phyloP scores from a whole-genome alignment of 2,329 filamentous ascomycete genomes.

The Fusarium mexicanum region DNA sequence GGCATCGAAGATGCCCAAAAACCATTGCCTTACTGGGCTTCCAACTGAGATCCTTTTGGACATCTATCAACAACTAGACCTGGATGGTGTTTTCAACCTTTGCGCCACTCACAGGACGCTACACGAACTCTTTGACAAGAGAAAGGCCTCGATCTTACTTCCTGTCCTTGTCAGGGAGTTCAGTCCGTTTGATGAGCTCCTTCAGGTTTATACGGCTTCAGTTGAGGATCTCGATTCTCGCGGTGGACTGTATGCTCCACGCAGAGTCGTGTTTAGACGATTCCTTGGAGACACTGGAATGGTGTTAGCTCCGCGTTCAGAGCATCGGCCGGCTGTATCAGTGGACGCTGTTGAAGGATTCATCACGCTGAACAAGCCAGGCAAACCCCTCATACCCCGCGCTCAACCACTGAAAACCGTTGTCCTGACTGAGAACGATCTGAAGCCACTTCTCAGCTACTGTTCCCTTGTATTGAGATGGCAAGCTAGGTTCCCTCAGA shows the following conservation, averaged over 20 bases:
- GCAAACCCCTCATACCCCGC: conserved; percentile 17
- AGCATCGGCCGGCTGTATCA: conserved; percentile 4
- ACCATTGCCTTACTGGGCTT: conserved; percentile 43
- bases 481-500: conserved; percentile 54
- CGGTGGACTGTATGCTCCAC: conserved; percentile 51
- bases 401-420: conserved; percentile 35
- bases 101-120: conserved; percentile 52
- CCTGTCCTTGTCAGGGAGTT: conserved; percentile 55
- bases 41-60: conserved; percentile 61
- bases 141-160: conserved; percentile 55
- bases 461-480: conserved; percentile 52
- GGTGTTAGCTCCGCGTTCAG: conserved; percentile 34
- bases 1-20: conserved; percentile 21
- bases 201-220: conserved; percentile 58
- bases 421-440: conserved; percentile 47
- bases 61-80: conserved; percentile 57
- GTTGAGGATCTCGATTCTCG: conserved; percentile 47
- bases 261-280: conserved; percentile 52
- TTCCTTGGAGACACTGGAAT: conserved; percentile 47
- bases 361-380: conserved; percentile 33
- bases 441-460: conserved; percentile 47
- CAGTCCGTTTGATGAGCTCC: conserved; percentile 56
- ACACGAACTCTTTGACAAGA: conserved; percentile 52
- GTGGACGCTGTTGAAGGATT: conserved; percentile 25
- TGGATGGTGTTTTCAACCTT: conserved; percentile 53